Conservation (phyloP, 139 green algal genomes). For the Chlamydomonas sphaeroides region DNA sequence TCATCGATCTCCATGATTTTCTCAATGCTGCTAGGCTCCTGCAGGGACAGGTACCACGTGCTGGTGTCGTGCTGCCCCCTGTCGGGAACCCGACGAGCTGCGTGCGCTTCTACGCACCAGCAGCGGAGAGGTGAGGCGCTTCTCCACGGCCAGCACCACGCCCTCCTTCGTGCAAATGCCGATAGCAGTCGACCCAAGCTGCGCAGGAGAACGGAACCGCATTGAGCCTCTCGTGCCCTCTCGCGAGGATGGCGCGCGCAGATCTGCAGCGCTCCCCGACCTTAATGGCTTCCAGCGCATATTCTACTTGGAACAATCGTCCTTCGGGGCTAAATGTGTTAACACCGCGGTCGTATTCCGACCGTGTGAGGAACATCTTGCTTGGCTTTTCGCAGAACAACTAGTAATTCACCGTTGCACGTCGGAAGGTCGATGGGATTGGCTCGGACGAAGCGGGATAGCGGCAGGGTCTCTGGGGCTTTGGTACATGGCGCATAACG, state of each 20-base stretch:
- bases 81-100: no score
- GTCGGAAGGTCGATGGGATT: no score
- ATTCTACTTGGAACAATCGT: conserved; percentile 98
- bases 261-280: conserved; percentile 43
- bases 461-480: no score
- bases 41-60: neutral
- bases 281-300: conserved; percentile 99
- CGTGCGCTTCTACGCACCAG: conserved; percentile 75
- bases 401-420: no score
- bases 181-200: conserved; percentile 97
- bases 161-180: conserved; percentile 93
- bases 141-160: conserved; percentile 97
- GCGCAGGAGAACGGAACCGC: conserved; percentile 28
- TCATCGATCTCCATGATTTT: conserved; percentile 97
- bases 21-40: conserved; percentile 95
- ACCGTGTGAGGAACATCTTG: conserved; percentile 77
- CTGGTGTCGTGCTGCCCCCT: no score
- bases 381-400: no score
- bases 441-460: no score
- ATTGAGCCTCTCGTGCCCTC: neutral
- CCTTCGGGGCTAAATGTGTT: conserved; percentile 97
- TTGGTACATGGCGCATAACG: no score
- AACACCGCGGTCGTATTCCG: conserved; percentile 98
- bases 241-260: no score
- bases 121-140: conserved; percentile 95